Evolutionary conservation across 768 basidiomycete genomes (phyloP).

Genomic region (Leccinum longicurvipes): DNA sequence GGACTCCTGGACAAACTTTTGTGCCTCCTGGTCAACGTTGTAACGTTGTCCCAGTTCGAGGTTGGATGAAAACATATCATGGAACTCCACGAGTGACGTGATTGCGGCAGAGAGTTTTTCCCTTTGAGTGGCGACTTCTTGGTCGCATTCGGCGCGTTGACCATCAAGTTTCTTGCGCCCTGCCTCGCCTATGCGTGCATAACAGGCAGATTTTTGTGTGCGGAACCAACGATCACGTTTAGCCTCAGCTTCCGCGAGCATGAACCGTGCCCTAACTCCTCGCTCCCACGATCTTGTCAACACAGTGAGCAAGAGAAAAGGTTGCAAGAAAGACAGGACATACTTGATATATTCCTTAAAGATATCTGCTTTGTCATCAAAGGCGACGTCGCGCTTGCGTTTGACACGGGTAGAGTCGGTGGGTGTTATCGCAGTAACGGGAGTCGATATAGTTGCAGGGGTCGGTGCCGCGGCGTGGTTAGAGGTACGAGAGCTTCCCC

Average conservation of each 20-base stretch:
- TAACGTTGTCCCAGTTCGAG: constrained; percentile 30
- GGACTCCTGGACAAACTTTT: constrained; percentile 23
- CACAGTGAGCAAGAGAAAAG: background rate
- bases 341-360: constrained; percentile 33
- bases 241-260: constrained; percentile 27
- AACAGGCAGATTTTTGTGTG: constrained; percentile 29
- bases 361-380: constrained; percentile 21
- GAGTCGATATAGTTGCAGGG: constrained; percentile 11
- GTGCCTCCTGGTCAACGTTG: constrained; percentile 18
- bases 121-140: constrained; percentile 18
- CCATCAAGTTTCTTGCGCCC: constrained; percentile 29
- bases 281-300: constrained; percentile 28
- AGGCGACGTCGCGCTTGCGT: constrained; percentile 22
- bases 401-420: constrained; percentile 19
- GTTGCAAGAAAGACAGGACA: constrained; percentile 1
- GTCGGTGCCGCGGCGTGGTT: constrained; percentile 5
- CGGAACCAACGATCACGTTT: constrained; percentile 29
- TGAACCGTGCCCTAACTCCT: constrained; percentile 25
- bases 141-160: constrained; percentile 28
- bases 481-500: constrained; percentile 10
- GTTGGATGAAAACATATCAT: constrained; percentile 20
- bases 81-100: constrained; percentile 20
- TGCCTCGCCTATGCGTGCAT: constrained; percentile 29
- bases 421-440: constrained; percentile 11
- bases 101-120: constrained; percentile 27